Conservation (phyloP, 305 asterid genomes). For the Fraxinus sp. region DNA sequence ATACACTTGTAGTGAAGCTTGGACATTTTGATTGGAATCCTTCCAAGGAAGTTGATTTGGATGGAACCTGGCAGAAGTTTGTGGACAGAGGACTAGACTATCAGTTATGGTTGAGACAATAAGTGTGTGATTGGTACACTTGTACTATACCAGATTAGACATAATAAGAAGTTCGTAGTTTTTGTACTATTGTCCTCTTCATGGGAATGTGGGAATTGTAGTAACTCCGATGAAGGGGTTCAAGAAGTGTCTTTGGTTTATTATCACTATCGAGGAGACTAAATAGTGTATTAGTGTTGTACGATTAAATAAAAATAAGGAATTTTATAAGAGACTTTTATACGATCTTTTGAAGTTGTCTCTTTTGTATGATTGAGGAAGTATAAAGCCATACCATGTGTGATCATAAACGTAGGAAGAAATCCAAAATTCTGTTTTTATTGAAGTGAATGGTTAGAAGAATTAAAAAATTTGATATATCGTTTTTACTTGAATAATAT, state of each 20-base stretch:
- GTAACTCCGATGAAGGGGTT: background rate
- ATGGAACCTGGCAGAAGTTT: slow-evolving; percentile 44
- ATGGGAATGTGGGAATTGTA: background rate
- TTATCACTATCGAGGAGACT: background rate
- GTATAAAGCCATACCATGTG: background rate
- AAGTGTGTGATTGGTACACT: background rate
- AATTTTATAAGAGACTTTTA: background rate
- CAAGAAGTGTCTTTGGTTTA: background rate
- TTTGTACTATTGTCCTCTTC: background rate
- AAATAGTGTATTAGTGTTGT: background rate
- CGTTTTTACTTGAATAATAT: background rate
- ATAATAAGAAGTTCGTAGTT: background rate
- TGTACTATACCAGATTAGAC: background rate
- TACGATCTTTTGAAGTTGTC: background rate
- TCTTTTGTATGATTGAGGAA: background rate
- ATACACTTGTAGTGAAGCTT: slow-evolving; percentile 38
- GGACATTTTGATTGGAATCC: slow-evolving; percentile 47
- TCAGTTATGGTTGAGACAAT: slow-evolving; percentile 43
- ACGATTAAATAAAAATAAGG: background rate
- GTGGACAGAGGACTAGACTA: slow-evolving; percentile 43
- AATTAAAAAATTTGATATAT: background rate
- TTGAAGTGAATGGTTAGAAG: background rate
- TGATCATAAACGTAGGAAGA: background rate
- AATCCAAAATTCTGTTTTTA: background rate
- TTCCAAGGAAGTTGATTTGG: slow-evolving; percentile 42